Evolutionary conservation across 441 rosid species (phyloP).

Genomic region (Syzygium syzygioides): DNA sequence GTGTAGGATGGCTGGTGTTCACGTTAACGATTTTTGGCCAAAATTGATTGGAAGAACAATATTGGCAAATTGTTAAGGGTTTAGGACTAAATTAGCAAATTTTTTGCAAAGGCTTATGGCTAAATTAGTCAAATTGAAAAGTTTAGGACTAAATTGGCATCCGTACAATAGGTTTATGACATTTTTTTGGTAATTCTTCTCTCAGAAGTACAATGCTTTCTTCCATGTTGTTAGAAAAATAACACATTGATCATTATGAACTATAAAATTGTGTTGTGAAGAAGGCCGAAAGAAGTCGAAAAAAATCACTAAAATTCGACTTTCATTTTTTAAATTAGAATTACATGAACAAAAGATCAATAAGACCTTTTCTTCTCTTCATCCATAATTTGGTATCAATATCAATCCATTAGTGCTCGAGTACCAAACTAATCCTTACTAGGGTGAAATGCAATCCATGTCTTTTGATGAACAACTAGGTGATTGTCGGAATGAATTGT

Average conservation of each 20-base stretch:
- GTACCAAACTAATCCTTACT: not conserved
- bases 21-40: accelerated
- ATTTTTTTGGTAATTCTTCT: not conserved
- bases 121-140: not conserved
- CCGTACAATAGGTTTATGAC: accelerated
- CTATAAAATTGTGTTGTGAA: not conserved
- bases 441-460: not conserved
- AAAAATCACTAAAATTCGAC: not conserved
- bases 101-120: not conserved
- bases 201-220: not conserved
- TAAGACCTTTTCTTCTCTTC: not conserved
- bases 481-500: not conserved
- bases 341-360: not conserved
- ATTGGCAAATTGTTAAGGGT: not conserved
- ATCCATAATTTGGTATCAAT: not conserved
- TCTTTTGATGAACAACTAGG: not conserved
- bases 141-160: accelerated
- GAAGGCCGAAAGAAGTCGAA: not conserved
- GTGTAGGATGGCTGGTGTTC: accelerated
- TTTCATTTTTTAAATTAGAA: not conserved
- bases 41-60: not conserved
- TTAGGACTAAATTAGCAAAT: not conserved
- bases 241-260: not conserved
- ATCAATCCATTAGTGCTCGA: not conserved
- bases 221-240: not conserved